These are phyloP conservation scores for Penicillium sp. DNA, from an alignment of 2,329 filamentous ascomycete genomes.

Conservation along the genomic window DNA sequence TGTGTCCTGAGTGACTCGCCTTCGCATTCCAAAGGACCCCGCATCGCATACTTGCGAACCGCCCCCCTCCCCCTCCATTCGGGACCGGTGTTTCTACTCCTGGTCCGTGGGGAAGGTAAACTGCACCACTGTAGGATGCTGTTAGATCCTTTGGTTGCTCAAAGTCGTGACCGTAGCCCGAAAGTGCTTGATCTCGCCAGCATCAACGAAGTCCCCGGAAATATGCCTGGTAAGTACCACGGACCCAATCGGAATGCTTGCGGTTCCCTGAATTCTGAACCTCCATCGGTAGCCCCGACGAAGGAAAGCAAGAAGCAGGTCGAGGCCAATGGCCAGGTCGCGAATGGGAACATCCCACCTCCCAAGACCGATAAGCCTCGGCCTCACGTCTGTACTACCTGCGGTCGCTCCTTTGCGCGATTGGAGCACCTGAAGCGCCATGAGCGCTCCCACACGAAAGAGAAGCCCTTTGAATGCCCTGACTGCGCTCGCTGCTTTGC, in stretches of 20 bases:
- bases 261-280: conserved; percentile 23
- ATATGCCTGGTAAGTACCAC: conserved; percentile 38
- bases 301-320: conserved; percentile 32
- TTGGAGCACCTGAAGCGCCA: conserved; percentile 96
- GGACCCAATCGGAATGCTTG: neutral
- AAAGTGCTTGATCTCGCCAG: conserved; percentile 41
- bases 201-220: conserved; percentile 41
- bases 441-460: conserved; percentile 96
- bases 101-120: conserved; percentile 8
- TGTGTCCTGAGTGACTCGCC: conserved; percentile 5
- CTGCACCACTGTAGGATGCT: conserved; percentile 28
- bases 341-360: conserved; percentile 55
- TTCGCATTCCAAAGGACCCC: neutral
- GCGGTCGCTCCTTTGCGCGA: conserved; percentile 86
- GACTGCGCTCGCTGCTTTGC: conserved; percentile 95
- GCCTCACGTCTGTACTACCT: conserved; percentile 90
- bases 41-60: conserved; percentile 3
- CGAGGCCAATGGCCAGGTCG: conserved; percentile 28
- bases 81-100: conserved; percentile 4
- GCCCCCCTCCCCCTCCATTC: neutral
- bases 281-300: conserved; percentile 20
- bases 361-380: conserved; percentile 97
- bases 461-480: conserved; percentile 97
- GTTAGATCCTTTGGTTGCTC: conserved; percentile 39
- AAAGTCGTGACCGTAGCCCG: conserved; percentile 35